A percentile compares a stretch with the other conserved stretches of the same genome.
phyloP scores from a whole-genome alignment of 2,329 filamentous ascomycete genomes.

The Neonectria ditissima region DNA sequence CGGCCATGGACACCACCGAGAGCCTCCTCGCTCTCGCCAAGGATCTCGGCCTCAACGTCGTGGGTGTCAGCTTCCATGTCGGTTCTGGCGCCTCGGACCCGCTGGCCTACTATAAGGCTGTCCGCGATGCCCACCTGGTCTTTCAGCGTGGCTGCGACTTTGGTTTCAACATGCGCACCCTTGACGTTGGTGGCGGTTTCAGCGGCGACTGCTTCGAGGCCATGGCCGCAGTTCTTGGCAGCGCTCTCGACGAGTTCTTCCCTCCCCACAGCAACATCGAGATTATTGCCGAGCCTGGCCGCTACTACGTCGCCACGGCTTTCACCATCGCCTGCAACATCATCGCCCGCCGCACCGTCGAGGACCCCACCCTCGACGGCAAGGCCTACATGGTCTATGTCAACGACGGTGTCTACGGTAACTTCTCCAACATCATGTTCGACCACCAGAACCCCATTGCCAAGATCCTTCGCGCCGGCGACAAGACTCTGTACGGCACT shows the following conservation, averaged over 20 bases:
- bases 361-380: conserved; percentile 72
- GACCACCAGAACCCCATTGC: conserved; percentile 94
- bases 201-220: conserved; percentile 89
- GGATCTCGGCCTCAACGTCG: conserved; percentile 86
- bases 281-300: conserved; percentile 95
- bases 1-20: conserved; percentile 83
- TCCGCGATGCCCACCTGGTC: conserved; percentile 87
- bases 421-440: conserved; percentile 99
- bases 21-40: conserved; percentile 83
- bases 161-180: conserved; percentile 84
- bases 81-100: conserved; percentile 96
- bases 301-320: conserved; percentile 93
- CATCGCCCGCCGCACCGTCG: conserved; percentile 91
- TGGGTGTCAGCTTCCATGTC: conserved; percentile 97
- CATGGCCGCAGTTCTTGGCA: conserved; percentile 84
- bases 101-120: conserved; percentile 89
- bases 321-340: conserved; percentile 97
- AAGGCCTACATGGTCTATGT: conserved; percentile 96
- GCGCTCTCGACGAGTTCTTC: conserved; percentile 89
- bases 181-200: conserved; percentile 96
- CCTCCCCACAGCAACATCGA: conserved; percentile 77
- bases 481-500: conserved; percentile 69
- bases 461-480: conserved; percentile 77
- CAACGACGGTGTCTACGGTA: conserved; percentile 97
- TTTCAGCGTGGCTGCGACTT: conserved; percentile 85